phyloP scores from a whole-genome alignment of 169 alveolate genomes.

The Perkinsus marinus region DNA sequence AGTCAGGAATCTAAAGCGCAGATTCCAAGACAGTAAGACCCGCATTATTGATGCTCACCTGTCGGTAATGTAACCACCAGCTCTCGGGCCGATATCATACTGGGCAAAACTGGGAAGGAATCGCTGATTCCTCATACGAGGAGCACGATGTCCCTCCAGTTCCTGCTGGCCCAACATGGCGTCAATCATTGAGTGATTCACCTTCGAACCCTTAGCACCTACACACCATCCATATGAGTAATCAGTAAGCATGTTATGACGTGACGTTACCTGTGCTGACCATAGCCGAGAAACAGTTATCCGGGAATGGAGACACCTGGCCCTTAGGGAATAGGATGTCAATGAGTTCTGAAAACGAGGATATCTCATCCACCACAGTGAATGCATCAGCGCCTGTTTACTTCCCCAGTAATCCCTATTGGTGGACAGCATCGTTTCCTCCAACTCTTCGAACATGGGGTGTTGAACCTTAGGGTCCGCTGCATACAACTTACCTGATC shows the following conservation, averaged over 20 bases:
- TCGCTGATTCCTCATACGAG: conserved; percentile 80
- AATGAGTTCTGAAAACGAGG: conserved; percentile 39
- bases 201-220: conserved; percentile 82
- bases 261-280: conserved; percentile 78
- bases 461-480: conserved; percentile 10
- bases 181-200: conserved; percentile 81
- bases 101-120: conserved; percentile 84
- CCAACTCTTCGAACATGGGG: conserved; percentile 26
- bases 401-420: conserved; percentile 27
- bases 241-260: no score
- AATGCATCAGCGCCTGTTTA: not conserved
- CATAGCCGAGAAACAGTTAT: conserved; percentile 90
- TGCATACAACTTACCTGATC: conserved; percentile 1
- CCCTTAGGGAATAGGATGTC: conserved; percentile 37
- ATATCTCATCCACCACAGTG: conserved; percentile 26
- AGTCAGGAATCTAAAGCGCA: conserved; percentile 52
- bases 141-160: conserved; percentile 89
- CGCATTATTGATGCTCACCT: conserved; percentile 28
- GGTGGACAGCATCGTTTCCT: conserved; percentile 26
- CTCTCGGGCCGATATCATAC: conserved; percentile 87
- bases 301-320: conserved; percentile 70
- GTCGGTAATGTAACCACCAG: conserved; percentile 90
- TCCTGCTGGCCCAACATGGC: conserved; percentile 86
- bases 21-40: not conserved
- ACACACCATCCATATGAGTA: not conserved